Conservation (phyloP, 2,329 filamentous ascomycete species). For the Aspergillaceae sp. region DNA sequence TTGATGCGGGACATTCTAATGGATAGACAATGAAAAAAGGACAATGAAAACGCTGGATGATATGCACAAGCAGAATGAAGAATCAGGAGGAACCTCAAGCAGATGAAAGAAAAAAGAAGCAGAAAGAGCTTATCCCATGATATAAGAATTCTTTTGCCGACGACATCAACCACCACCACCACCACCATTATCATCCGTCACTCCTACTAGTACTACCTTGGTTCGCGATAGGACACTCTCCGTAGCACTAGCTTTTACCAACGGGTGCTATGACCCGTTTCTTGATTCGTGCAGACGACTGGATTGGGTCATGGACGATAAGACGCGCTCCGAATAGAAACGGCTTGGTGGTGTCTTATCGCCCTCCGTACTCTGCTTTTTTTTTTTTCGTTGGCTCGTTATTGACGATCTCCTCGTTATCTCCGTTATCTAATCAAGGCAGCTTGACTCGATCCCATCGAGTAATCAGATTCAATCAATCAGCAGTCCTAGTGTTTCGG, state of each 20-base stretch:
- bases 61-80: neutral
- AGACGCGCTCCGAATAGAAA: too few relatives aligned
- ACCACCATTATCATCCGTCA: neutral
- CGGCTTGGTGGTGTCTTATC: neutral
- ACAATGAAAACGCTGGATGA: neutral
- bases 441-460: neutral
- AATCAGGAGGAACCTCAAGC: neutral
- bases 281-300: too few relatives aligned
- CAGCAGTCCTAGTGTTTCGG: neutral
- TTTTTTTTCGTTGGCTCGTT: neutral
- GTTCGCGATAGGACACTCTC: neutral
- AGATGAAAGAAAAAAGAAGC: too few relatives aligned
- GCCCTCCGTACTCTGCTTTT: neutral
- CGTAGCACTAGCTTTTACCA: neutral
- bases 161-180: neutral
- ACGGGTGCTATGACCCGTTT: neutral
- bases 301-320: too few relatives aligned
- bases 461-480: neutral
- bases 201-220: neutral
- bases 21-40: constrained; percentile 1
- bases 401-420: neutral
- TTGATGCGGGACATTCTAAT: constrained; percentile 18
- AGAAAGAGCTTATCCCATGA: neutral
- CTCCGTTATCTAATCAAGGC: constrained; percentile 1
- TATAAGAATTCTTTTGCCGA: neutral